phyloP scores from a whole-genome alignment of 2,329 filamentous ascomycete genomes.

The Pseudogymnoascus sp. region DNA sequence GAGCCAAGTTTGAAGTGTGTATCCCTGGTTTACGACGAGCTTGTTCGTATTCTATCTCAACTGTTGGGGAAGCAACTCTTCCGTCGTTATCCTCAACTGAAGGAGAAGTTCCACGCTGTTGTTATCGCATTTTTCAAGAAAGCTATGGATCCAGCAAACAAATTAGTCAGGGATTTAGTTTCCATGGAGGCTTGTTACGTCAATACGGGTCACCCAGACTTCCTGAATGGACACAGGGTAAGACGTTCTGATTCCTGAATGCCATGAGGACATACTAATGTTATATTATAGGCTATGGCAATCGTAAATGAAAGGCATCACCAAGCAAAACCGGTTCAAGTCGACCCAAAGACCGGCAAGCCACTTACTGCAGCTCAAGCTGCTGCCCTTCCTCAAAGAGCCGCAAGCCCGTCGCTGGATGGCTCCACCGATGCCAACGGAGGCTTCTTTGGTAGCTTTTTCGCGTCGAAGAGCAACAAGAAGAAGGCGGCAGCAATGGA shows the following conservation, averaged over 20 bases:
- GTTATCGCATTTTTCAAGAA: slow-evolving; percentile 97
- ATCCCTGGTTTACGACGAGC: slow-evolving; percentile 90
- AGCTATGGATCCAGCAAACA: slow-evolving; percentile 96
- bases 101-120: slow-evolving; percentile 92
- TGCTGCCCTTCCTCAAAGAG: slow-evolving; percentile 52
- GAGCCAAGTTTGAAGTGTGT: slow-evolving; percentile 97
- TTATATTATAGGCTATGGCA: slow-evolving; percentile 65
- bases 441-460: slow-evolving; percentile 98
- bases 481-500: slow-evolving; percentile 99
- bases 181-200: slow-evolving; percentile 95
- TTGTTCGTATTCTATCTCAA: slow-evolving; percentile 89
- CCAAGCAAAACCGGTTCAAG: slow-evolving; percentile 75
- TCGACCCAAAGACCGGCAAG: slow-evolving; percentile 98
- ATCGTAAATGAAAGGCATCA: slow-evolving; percentile 92
- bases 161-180: slow-evolving; percentile 87
- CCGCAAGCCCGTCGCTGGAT: slow-evolving; percentile 63
- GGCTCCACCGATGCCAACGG: slow-evolving; percentile 47
- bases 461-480: slow-evolving; percentile 95
- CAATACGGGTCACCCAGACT: slow-evolving; percentile 97
- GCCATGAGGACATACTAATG: slow-evolving; percentile 20
- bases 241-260: slow-evolving; percentile 25
- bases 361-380: slow-evolving; percentile 56
- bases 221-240: slow-evolving; percentile 87
- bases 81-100: slow-evolving; percentile 83
- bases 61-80: slow-evolving; percentile 83